phyloP scores from a whole-genome alignment of 139 green algal genomes.

The Micractinium sp. region DNA sequence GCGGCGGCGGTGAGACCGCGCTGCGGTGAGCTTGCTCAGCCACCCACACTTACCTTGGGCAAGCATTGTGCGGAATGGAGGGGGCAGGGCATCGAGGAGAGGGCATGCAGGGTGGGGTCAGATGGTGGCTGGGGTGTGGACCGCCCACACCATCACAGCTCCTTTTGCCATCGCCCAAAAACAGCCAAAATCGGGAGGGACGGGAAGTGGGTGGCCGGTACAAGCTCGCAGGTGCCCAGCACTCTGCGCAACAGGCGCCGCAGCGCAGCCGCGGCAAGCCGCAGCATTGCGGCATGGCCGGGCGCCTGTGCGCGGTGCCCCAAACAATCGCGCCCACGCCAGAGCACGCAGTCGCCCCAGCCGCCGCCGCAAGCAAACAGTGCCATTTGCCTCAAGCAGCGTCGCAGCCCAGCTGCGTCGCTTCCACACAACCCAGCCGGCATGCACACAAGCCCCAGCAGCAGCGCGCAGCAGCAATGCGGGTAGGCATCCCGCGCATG shows the following conservation, averaged over 20 bases:
- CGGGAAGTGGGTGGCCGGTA: constrained; percentile 12
- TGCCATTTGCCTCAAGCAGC: not conserved
- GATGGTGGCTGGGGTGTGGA: not conserved
- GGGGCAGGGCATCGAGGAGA: not conserved
- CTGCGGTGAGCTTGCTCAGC: constrained; percentile 33
- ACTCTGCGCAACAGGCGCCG: not conserved
- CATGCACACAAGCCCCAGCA: not conserved
- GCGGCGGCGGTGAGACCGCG: not conserved
- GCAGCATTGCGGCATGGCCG: not conserved
- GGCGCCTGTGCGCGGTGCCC: constrained; percentile 19
- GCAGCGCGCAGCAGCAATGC: not conserved
- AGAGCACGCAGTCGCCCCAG: not conserved
- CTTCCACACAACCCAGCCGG: not conserved
- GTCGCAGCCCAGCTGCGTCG: not conserved
- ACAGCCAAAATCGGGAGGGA: not conserved
- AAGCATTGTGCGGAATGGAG: not conserved
- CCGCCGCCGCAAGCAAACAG: not conserved
- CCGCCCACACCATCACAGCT: not conserved
- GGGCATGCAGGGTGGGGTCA: constrained; percentile 9
- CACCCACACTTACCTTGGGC: constrained; percentile 26
- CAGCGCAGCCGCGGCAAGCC: not conserved
- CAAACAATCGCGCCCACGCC: not conserved
- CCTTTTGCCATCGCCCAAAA: constrained; percentile 2
- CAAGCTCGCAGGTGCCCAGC: constrained; percentile 34
- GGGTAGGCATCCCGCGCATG: too few relatives aligned